These are phyloP conservation scores for Arthroderma uncinatum DNA, from an alignment of 2,329 filamentous ascomycete genomes.

Conservation along the genomic window DNA sequence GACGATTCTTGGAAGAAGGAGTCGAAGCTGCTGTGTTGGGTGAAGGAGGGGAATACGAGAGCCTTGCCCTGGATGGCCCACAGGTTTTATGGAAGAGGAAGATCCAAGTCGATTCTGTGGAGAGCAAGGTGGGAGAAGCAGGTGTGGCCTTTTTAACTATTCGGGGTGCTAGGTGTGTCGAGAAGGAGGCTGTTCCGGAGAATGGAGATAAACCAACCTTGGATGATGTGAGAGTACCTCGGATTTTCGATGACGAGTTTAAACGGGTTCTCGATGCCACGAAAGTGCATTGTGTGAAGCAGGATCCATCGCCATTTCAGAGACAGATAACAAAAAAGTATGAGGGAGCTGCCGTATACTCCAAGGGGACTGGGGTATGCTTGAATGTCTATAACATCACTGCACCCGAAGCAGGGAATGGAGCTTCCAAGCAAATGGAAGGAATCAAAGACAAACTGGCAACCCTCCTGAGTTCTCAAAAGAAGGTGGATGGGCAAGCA, in stretches of 20 bases:
- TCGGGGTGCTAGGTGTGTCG: conserved; percentile 44
- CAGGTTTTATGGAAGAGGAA: conserved; percentile 56
- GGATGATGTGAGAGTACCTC: conserved; percentile 42
- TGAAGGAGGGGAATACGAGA: conserved; percentile 95
- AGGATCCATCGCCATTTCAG: background rate
- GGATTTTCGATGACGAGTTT: conserved; percentile 56
- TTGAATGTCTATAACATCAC: conserved; percentile 31
- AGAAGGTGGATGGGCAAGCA: conserved; percentile 9
- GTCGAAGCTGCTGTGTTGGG: conserved; percentile 64
- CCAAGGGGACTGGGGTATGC: conserved; percentile 13
- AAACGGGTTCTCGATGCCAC: conserved; percentile 26
- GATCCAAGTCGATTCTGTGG: conserved; percentile 50
- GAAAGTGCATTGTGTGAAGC: background rate
- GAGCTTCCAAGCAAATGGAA: conserved; percentile 33
- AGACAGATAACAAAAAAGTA: background rate
- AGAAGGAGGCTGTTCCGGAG: conserved; percentile 26
- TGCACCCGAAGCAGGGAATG: conserved; percentile 29
- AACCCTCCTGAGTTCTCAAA: conserved; percentile 12
- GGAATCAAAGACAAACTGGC: conserved; percentile 22
- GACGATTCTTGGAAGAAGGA: conserved; percentile 50
- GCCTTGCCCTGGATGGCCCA: conserved; percentile 74
- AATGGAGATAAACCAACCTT: conserved; percentile 11
- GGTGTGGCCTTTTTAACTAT: conserved; percentile 66
- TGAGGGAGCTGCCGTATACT: background rate
- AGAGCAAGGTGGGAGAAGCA: conserved; percentile 55